These are phyloP conservation scores for Adiantum capillusveneris DNA, from an alignment of 75 land plant genomes.

Conservation along the genomic window DNA sequence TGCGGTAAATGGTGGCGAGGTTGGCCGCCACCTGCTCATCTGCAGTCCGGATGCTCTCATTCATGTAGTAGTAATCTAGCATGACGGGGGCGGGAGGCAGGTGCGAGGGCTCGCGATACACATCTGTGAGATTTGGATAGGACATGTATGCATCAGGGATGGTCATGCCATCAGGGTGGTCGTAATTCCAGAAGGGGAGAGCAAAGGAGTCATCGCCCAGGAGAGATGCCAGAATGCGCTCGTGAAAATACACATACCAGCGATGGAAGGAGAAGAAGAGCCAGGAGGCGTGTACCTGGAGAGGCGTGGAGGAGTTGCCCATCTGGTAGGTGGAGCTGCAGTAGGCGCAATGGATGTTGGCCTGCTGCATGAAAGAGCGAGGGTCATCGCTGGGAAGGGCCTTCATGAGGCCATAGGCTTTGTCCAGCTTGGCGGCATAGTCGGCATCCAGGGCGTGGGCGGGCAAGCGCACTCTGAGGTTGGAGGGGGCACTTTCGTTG, in stretches of 20 bases:
- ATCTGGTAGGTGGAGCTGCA: slow-evolving; percentile 36
- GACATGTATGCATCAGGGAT: slow-evolving; percentile 35
- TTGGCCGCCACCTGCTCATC: slow-evolving; percentile 6
- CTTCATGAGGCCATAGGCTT: slow-evolving; percentile 37
- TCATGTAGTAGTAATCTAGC: slow-evolving; percentile 3
- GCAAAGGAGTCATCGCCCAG: slow-evolving; percentile 48
- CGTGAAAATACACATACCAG: slow-evolving; percentile 50
- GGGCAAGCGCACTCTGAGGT: slow-evolving; percentile 35
- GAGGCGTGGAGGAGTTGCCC: slow-evolving; percentile 23
- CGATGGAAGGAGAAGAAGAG: slow-evolving; percentile 68
- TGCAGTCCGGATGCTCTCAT: slow-evolving; percentile 1
- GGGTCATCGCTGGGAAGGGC: slow-evolving; percentile 48
- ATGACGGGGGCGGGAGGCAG: slow-evolving; percentile 11
- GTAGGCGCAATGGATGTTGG: slow-evolving; percentile 57
- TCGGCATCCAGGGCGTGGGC: slow-evolving; percentile 41
- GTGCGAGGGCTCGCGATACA: slow-evolving; percentile 19
- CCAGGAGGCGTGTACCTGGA: slow-evolving; percentile 54
- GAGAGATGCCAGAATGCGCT: slow-evolving; percentile 52
- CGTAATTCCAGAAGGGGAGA: slow-evolving; percentile 73
- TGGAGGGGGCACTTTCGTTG: background rate
- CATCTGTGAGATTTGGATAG: slow-evolving; percentile 8
- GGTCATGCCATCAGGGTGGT: slow-evolving; percentile 27
- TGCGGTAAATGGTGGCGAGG: slow-evolving; percentile 13
- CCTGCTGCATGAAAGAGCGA: slow-evolving; percentile 46
- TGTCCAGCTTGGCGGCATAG: slow-evolving; percentile 41